Percentiles rank a stretch among this genome's conserved stretches.
These are phyloP conservation scores for Aquanectria penicillioides DNA, from an alignment of 2,329 filamentous ascomycete genomes.

Conservation along the genomic window DNA sequence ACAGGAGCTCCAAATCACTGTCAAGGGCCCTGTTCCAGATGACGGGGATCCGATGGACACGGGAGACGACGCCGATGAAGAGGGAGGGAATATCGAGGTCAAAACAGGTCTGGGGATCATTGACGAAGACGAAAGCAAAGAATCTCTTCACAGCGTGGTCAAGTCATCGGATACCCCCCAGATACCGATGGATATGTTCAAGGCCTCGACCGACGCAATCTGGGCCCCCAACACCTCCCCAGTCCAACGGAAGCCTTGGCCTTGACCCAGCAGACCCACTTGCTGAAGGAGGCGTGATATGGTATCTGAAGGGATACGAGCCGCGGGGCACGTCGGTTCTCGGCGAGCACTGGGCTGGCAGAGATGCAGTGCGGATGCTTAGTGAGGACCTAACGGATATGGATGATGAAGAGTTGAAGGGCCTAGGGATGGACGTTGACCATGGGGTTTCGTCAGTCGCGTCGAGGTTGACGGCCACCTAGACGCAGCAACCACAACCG, in stretches of 20 bases:
- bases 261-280: constrained; percentile 64
- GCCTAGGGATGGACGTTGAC: constrained; percentile 67
- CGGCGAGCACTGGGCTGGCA: constrained; percentile 72
- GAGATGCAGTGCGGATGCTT: constrained; percentile 72
- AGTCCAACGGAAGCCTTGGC: constrained; percentile 68
- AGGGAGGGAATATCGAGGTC: constrained; percentile 57
- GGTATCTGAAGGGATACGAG: constrained; percentile 87
- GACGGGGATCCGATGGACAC: constrained; percentile 48
- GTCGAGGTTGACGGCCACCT: constrained; percentile 39
- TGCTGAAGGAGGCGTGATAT: constrained; percentile 81
- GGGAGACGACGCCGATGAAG: constrained; percentile 47
- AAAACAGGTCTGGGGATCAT: constrained; percentile 51
- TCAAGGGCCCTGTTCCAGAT: constrained; percentile 45
- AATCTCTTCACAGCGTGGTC: constrained; percentile 33
- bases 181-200: constrained; percentile 58
- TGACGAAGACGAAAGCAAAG: constrained; percentile 40
- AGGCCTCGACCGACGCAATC: constrained; percentile 43
- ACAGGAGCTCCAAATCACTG: constrained; percentile 57
- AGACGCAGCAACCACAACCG: constrained; percentile 29
- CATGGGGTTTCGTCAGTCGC: constrained; percentile 47
- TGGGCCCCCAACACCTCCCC: constrained; percentile 72
- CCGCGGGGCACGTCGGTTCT: constrained; percentile 82
- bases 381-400: constrained; percentile 92
- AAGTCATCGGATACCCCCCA: constrained; percentile 55
- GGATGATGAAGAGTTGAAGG: constrained; percentile 88